Evolutionary conservation across 139 green algal genomes (phyloP).

Genomic region (Tetradesmus lagerheimii): DNA sequence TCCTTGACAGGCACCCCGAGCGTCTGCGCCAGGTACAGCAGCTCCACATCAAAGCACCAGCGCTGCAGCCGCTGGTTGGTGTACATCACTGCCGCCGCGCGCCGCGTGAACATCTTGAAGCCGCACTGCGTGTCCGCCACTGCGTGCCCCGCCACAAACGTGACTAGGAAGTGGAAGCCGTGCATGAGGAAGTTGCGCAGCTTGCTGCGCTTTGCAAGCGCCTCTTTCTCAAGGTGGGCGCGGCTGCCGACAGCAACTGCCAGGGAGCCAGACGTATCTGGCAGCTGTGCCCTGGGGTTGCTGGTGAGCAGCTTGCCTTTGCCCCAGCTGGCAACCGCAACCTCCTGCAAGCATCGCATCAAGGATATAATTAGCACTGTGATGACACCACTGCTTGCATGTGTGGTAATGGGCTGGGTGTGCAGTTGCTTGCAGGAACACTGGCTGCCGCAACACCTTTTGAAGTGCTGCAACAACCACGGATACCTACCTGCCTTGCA

Average conservation of each 20-base stretch:
- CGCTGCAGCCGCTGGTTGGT: conserved; percentile 92
- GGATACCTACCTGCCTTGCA: too few species aligned
- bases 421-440: too few species aligned
- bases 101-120: conserved; percentile 97
- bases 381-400: too few species aligned
- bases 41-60: conserved; percentile 99
- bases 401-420: too few species aligned
- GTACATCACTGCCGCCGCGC: conserved; percentile 82
- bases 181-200: conserved; percentile 91
- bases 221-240: conserved; percentile 77
- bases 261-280: conserved; percentile 41
- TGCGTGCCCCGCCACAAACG: conserved; percentile 77
- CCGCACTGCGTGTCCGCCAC: conserved; percentile 94
- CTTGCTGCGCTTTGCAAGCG: conserved; percentile 70
- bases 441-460: neutral
- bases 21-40: conserved; percentile 86
- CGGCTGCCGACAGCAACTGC: conserved; percentile 73
- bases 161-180: conserved; percentile 92
- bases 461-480: too few species aligned
- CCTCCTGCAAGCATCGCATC: neutral
- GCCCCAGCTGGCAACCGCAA: conserved; percentile 17
- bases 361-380: neutral
- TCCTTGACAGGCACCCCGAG: conserved; percentile 78
- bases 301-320: neutral
- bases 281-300: neutral